phyloP scores from a whole-genome alignment of 2,329 filamentous ascomycete species.

The Fusarium sp. region DNA sequence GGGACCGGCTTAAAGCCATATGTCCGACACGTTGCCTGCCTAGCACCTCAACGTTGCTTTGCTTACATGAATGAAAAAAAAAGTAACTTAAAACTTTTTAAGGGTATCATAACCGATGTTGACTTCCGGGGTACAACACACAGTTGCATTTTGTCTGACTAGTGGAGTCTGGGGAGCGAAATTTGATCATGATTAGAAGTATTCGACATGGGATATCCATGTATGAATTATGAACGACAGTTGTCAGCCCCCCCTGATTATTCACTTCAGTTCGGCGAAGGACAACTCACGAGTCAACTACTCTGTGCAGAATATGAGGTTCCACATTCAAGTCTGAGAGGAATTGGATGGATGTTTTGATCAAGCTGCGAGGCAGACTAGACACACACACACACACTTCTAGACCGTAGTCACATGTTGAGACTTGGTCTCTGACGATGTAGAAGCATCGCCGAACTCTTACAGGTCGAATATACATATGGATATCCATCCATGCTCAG shows the following conservation, averaged over 20 bases:
- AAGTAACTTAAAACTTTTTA: not conserved
- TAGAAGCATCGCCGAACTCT: too few relatives aligned
- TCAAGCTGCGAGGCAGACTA: not conserved
- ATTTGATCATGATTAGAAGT: conserved; percentile 16
- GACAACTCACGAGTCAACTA: not conserved
- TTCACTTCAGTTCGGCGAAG: not conserved
- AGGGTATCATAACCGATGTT: conserved; percentile 23
- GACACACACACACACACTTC: not conserved
- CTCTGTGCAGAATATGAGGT: not conserved
- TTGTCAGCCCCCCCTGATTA: not conserved
- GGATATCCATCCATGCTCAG: too few relatives aligned
- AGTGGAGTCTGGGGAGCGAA: not conserved
- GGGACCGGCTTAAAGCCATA: conserved; percentile 15
- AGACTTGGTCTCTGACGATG: not conserved
- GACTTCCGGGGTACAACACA: conserved; percentile 16
- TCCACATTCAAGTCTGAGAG: not conserved
- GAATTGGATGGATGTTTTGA: not conserved
- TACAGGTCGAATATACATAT: too few relatives aligned
- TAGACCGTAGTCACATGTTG: not conserved
- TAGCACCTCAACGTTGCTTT: not conserved
- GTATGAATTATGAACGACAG: not conserved
- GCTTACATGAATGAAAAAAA: not conserved
- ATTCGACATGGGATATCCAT: conserved; percentile 11
- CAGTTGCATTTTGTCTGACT: conserved; percentile 2
- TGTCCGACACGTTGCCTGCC: not conserved